A percentile compares a stretch with the other conserved stretches of the same genome.
phyloP scores from a whole-genome alignment of 768 basidiomycete genomes.

The Panus rudis region DNA sequence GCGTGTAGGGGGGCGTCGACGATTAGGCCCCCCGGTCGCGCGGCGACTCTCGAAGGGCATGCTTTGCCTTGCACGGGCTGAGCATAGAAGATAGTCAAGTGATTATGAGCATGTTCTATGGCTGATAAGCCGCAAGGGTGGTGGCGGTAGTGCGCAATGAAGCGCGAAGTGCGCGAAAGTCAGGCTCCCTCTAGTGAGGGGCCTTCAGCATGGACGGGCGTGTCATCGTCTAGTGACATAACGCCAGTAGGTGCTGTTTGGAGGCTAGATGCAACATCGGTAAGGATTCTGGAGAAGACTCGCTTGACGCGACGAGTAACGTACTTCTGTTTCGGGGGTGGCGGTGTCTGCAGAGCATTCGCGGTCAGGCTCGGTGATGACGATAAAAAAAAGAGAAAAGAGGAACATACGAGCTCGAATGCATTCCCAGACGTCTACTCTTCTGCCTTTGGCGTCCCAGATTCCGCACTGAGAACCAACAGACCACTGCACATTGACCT shows the following conservation, averaged over 20 bases:
- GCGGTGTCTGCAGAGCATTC: constrained; percentile 44
- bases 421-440: constrained; percentile 75
- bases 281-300: constrained; percentile 1
- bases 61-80: too few relatives aligned
- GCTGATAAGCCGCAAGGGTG: too few relatives aligned
- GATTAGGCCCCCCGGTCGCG: too few relatives aligned
- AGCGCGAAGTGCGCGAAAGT: too few relatives aligned
- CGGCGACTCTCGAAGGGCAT: too few relatives aligned
- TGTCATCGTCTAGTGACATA: constrained; percentile 39
- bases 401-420: constrained; percentile 53
- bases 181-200: too few relatives aligned
- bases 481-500: constrained; percentile 57
- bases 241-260: constrained; percentile 36
- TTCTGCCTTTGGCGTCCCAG: constrained; percentile 61
- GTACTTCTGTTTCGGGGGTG: constrained; percentile 39
- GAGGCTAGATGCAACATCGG: constrained; percentile 28
- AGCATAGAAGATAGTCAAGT: too few relatives aligned
- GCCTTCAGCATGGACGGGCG: too few relatives aligned
- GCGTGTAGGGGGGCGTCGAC: too few relatives aligned
- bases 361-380: constrained; percentile 5
- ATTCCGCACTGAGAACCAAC: constrained; percentile 62
- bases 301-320: constrained; percentile 2
- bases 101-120: too few relatives aligned
- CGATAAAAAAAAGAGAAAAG: constrained; percentile 2
- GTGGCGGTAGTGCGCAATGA: too few relatives aligned